phyloP scores from a whole-genome alignment of 1,284 basidiomycete genomes.

The Trichosporon sp. region DNA sequence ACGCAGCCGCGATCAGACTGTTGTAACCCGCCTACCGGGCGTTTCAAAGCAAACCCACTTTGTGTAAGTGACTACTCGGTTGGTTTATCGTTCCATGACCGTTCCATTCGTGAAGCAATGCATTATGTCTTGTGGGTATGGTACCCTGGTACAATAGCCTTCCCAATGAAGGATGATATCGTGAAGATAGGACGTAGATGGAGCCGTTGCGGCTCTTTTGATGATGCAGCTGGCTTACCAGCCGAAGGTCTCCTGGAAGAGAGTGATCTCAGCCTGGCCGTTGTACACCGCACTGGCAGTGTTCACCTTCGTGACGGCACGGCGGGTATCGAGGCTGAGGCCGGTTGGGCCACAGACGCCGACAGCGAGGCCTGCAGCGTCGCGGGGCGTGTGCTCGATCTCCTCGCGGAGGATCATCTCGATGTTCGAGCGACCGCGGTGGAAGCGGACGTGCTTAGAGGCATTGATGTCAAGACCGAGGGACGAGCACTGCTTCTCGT shows the following conservation, averaged over 20 bases:
- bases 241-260: slow-evolving; percentile 33
- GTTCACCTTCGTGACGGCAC: slow-evolving; percentile 25
- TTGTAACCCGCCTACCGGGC: too few species aligned
- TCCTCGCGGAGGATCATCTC: slow-evolving; percentile 13
- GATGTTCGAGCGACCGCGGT: slow-evolving; percentile 17
- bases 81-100: too few species aligned
- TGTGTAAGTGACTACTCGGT: too few species aligned
- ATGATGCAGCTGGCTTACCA: slow-evolving; percentile 18
- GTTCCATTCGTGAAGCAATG: background rate
- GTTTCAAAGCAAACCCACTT: background rate
- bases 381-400: slow-evolving; percentile 2
- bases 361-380: slow-evolving; percentile 9
- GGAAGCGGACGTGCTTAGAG: slow-evolving; percentile 6
- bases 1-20: background rate
- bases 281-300: slow-evolving; percentile 17
- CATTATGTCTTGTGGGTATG: background rate
- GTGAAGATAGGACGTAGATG: background rate
- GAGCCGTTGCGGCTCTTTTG: background rate
- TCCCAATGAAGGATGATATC: background rate
- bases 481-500: background rate
- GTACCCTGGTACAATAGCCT: background rate
- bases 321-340: slow-evolving; percentile 21
- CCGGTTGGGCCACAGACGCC: slow-evolving; percentile 29
- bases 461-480: slow-evolving; percentile 1
- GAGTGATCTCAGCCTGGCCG: slow-evolving; percentile 26